Evolutionary conservation across 352 stramenopile species (phyloP).

Genomic region (Globisporangium yorkense): DNA sequence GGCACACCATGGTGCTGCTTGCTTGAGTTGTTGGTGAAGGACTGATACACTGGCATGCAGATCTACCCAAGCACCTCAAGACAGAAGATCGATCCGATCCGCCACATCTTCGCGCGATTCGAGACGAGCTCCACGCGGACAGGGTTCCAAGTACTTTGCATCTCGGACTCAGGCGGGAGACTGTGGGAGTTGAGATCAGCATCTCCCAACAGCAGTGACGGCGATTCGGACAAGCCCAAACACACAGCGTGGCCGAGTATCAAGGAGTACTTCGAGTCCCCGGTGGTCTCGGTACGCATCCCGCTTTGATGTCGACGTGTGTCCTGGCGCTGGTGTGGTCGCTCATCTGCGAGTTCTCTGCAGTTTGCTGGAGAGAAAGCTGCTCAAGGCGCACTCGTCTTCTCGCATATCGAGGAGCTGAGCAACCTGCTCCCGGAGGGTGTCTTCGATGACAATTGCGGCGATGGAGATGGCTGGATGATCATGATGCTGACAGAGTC

Average conservation of each 20-base stretch:
- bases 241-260: slow-evolving; percentile 31
- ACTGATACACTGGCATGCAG: slow-evolving; percentile 7
- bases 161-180: slow-evolving; percentile 26
- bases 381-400: background rate
- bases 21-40: background rate
- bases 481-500: slow-evolving; percentile 3
- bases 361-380: background rate
- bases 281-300: slow-evolving; percentile 15
- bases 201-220: background rate
- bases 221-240: background rate
- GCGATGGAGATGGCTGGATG: background rate
- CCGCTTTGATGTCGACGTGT: background rate
- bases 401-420: background rate
- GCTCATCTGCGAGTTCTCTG: background rate
- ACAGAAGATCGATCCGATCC: slow-evolving; percentile 22
- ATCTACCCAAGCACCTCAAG: slow-evolving; percentile 31
- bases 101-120: slow-evolving; percentile 19
- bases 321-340: background rate
- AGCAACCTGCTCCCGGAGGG: background rate
- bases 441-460: background rate
- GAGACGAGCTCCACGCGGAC: slow-evolving; percentile 1
- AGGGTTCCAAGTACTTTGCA: slow-evolving; percentile 21
- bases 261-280: slow-evolving; percentile 32
- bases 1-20: background rate
- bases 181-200: slow-evolving; percentile 18